Conservation (phyloP, 345 rosid species). For the Turritis glabra region DNA sequence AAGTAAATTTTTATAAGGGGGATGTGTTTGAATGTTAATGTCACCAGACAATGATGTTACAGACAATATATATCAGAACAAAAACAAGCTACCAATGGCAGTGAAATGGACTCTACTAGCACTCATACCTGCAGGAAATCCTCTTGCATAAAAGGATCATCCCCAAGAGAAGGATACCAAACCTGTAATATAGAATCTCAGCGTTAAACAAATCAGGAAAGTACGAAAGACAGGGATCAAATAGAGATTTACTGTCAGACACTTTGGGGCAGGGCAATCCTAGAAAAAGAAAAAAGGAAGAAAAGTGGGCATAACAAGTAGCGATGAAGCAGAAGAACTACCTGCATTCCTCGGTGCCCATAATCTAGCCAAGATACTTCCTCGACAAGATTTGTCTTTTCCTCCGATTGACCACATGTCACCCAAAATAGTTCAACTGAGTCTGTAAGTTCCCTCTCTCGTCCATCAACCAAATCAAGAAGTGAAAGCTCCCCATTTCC, state of each 20-base stretch:
- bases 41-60: not conserved
- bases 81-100: not conserved
- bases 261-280: conserved; percentile 2
- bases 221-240: conserved; percentile 23
- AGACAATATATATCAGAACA: not conserved
- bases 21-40: not conserved
- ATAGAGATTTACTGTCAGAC: not conserved
- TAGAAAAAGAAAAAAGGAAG: not conserved
- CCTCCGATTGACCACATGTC: conserved; percentile 93
- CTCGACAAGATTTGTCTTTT: conserved; percentile 80
- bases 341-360: conserved; percentile 99
- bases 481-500: conserved; percentile 93
- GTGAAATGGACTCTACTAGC: conserved; percentile 1
- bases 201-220: conserved; percentile 50
- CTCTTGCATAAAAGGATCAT: conserved; percentile 87
- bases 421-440: conserved; percentile 99
- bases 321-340: conserved; percentile 37
- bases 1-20: not conserved
- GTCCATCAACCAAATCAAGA: conserved; percentile 96
- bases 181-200: conserved; percentile 73
- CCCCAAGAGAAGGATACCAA: conserved; percentile 98
- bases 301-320: not conserved
- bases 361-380: conserved; percentile 99
- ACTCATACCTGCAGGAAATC: conserved; percentile 88
- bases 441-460: conserved; percentile 93